phyloP scores from a whole-genome alignment of 177 flowering plant species.

The Tripterygium wilfordii region DNA sequence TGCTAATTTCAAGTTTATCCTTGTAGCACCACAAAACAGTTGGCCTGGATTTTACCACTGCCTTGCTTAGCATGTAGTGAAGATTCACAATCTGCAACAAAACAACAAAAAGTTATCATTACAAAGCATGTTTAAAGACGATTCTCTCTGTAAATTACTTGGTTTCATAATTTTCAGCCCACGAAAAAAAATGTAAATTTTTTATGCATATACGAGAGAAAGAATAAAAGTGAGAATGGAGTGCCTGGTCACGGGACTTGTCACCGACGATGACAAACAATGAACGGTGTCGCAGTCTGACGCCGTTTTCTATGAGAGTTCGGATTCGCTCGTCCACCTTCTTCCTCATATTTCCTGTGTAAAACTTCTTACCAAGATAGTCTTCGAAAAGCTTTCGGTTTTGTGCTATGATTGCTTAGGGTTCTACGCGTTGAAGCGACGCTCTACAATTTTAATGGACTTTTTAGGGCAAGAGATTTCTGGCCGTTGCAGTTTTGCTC shows the following conservation, averaged over 20 bases:
- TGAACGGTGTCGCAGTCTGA: slow-evolving; percentile 75
- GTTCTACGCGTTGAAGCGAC: no score
- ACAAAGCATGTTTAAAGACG: neutral
- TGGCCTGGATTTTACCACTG: slow-evolving; percentile 56
- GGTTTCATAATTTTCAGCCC: no score
- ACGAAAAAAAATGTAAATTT: no score
- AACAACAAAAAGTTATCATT: neutral
- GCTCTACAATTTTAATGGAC: no score
- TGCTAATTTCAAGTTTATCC: slow-evolving; percentile 83
- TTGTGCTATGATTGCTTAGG: no score
- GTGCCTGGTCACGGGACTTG: slow-evolving; percentile 82
- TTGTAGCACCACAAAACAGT: slow-evolving; percentile 92
- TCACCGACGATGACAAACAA: slow-evolving; percentile 84
- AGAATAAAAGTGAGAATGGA: neutral
- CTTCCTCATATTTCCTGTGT: slow-evolving; percentile 54
- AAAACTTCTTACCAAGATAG: neutral
- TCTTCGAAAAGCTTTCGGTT: no score
- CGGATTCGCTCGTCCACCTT: slow-evolving; percentile 92
- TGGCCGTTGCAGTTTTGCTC: no score
- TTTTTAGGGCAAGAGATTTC: no score
- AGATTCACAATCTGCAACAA: slow-evolving; percentile 75
- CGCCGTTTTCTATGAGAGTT: slow-evolving; percentile 85
- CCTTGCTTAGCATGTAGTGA: slow-evolving; percentile 64
- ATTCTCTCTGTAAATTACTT: no score
- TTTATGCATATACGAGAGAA: no score